Evolutionary conservation across 2,329 filamentous ascomycete genomes (phyloP), one percentile per base, ranked within the genome.

Genomic region (Sporothrix brunneoviolacea): DNA sequence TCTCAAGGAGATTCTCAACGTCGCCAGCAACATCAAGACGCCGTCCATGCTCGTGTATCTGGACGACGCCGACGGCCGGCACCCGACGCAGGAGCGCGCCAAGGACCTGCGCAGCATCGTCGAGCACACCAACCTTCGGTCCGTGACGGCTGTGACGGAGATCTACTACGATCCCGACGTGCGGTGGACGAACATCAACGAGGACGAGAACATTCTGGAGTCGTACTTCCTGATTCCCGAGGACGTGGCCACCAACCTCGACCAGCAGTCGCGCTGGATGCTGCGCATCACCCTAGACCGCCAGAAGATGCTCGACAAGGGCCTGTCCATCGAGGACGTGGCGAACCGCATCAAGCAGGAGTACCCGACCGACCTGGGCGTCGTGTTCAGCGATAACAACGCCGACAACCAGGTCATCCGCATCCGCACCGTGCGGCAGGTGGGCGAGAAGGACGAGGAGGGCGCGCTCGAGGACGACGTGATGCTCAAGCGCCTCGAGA

Each of bases 1-100:
- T 83, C 81, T 98, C 44, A 98, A 98, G 79, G 93, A 98, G 73
- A 98, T 98, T 82, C 78, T 98, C 52, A 98, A 98, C 67, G 83
- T 98, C 53, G 93, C 94, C 0, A 91, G 86, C 60, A 94, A 97
- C 69, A 96, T 98, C 75, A 98, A 97, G 77, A 98, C 93, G 0
- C 93, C 93, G 2, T 91, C 89, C 46, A 97, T 98, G 91, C 84
- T 87, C 54, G 89, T 98, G 32, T 95, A 90, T 64, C 80, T 95
- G 59, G 76, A 84, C 46, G 75, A 78, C 22, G 68, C 75, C 9
- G 73, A 79, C 54, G 79, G 51, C 27, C 50, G n/a, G 37, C 48
- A 51, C 4, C 54, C 76, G 35, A 81, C 80, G 52, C 88, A 95
- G 65, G 86, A 94, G 47, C 77, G 82, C 50, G 91, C 89, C 45